These are phyloP conservation scores for Alternaria viburni DNA, from an alignment of 2,329 filamentous ascomycete species.

Conservation along the genomic window DNA sequence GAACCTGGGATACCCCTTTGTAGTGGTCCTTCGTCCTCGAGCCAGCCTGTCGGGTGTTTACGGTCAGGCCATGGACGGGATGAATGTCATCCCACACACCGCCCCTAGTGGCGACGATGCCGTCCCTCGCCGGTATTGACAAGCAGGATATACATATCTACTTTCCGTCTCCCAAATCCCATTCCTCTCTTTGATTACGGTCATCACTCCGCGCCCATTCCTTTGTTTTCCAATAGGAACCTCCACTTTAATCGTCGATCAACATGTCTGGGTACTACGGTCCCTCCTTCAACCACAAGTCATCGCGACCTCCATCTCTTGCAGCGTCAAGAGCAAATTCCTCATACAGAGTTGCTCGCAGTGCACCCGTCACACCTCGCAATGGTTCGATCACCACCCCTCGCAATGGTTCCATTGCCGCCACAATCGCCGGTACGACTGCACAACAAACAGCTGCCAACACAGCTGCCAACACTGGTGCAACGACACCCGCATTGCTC, in stretches of 20 bases:
- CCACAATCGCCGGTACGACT: constrained; percentile 16
- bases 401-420: constrained; percentile 16
- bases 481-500: constrained; percentile 16
- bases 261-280: constrained; percentile 25
- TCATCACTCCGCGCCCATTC: background rate
- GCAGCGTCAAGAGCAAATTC: constrained; percentile 23
- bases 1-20: background rate
- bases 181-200: background rate
- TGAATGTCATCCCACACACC: constrained; percentile 1
- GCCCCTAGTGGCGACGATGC: constrained; percentile 8
- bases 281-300: constrained; percentile 18
- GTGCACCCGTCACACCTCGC: constrained; percentile 18
- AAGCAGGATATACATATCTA: background rate
- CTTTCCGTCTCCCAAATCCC: background rate
- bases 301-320: constrained; percentile 18
- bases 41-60: constrained; percentile 11
- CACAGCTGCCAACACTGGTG: constrained; percentile 18
- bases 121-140: constrained; percentile 3
- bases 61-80: constrained; percentile 9
- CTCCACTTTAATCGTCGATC: background rate
- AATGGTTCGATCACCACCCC: constrained; percentile 20
- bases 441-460: constrained; percentile 18
- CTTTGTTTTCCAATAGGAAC: background rate
- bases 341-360: constrained; percentile 14
- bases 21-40: background rate